Conservation (phyloP, 345 rosid genomes). For the Pugionium dolabratum region DNA sequence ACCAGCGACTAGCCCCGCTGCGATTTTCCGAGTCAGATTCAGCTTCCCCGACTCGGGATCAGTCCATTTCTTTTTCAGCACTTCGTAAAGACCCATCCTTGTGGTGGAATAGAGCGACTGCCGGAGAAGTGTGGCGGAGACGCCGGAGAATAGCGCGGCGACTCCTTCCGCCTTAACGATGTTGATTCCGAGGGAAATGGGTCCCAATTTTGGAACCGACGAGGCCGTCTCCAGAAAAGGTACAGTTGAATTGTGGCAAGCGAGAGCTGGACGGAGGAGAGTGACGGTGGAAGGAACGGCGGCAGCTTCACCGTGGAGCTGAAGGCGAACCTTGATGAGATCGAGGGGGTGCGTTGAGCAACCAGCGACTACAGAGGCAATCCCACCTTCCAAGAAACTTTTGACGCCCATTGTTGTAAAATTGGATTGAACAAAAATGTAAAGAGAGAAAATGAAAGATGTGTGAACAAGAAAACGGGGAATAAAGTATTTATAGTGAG, state of each 20-base stretch:
- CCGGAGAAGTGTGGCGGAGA: slow-evolving; percentile 50
- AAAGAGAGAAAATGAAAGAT: neutral
- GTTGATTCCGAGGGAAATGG: slow-evolving; percentile 46
- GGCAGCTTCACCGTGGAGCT: slow-evolving; percentile 67
- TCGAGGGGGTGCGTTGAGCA: slow-evolving; percentile 84
- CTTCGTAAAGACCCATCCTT: slow-evolving; percentile 78
- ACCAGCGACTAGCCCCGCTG: slow-evolving; percentile 64
- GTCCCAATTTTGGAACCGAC: slow-evolving; percentile 24
- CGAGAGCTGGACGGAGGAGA: slow-evolving; percentile 54
- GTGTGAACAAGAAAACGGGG: neutral
- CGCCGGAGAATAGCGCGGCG: slow-evolving; percentile 64
- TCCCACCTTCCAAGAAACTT: slow-evolving; percentile 68
- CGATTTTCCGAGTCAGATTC: slow-evolving; percentile 49
- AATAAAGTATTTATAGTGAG: too few species aligned
- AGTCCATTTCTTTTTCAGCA: slow-evolving; percentile 65
- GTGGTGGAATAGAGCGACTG: slow-evolving; percentile 81
- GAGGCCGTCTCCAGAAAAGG: slow-evolving; percentile 24
- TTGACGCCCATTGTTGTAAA: slow-evolving; percentile 23
- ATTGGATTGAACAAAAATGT: too few species aligned
- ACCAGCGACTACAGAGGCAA: slow-evolving; percentile 74
- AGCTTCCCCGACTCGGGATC: slow-evolving; percentile 47
- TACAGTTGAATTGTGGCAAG: slow-evolving; percentile 45
- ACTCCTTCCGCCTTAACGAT: slow-evolving; percentile 57
- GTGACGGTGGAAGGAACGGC: slow-evolving; percentile 39
- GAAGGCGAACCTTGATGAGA: slow-evolving; percentile 81